phyloP scores from a whole-genome alignment of 495 filamentous ascomycete genomes.

The Daldinia childiae region DNA sequence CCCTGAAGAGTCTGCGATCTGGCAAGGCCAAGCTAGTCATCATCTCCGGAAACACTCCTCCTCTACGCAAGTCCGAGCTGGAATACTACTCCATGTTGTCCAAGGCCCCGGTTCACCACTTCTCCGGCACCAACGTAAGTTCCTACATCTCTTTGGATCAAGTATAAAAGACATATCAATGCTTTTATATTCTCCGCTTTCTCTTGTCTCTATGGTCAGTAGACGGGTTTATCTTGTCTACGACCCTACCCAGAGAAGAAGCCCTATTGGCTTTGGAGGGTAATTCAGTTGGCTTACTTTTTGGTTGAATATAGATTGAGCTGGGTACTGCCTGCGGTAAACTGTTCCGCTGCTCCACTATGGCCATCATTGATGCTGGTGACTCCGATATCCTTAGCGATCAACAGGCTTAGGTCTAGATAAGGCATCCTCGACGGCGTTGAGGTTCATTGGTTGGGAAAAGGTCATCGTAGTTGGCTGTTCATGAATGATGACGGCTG shows the following conservation, averaged over 20 bases:
- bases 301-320: conserved; percentile 76
- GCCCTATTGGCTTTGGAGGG: conserved; percentile 86
- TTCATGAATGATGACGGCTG: conserved; percentile 19
- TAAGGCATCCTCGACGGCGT: conserved; percentile 50
- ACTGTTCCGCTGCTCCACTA: conserved; percentile 88
- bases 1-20: conserved; percentile 91
- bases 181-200: conserved; percentile 25
- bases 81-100: conserved; percentile 91
- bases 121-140: conserved; percentile 97
- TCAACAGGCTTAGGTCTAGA: conserved; percentile 62
- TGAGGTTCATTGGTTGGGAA: conserved; percentile 49
- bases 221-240: conserved; percentile 17
- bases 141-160: conserved; percentile 16
- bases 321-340: conserved; percentile 90
- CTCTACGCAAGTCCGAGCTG: conserved; percentile 93
- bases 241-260: conserved; percentile 79
- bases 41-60: conserved; percentile 92
- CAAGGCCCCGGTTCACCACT: conserved; percentile 95
- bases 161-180: conserved; percentile 29
- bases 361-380: conserved; percentile 96
- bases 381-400: conserved; percentile 94
- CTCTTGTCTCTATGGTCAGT: conserved; percentile 23
- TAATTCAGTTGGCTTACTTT: conserved; percentile 64
- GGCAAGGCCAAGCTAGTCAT: conserved; percentile 83
- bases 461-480: conserved; percentile 31